phyloP scores from a whole-genome alignment of 495 filamentous ascomycete species.

The Parmelia sp. region DNA sequence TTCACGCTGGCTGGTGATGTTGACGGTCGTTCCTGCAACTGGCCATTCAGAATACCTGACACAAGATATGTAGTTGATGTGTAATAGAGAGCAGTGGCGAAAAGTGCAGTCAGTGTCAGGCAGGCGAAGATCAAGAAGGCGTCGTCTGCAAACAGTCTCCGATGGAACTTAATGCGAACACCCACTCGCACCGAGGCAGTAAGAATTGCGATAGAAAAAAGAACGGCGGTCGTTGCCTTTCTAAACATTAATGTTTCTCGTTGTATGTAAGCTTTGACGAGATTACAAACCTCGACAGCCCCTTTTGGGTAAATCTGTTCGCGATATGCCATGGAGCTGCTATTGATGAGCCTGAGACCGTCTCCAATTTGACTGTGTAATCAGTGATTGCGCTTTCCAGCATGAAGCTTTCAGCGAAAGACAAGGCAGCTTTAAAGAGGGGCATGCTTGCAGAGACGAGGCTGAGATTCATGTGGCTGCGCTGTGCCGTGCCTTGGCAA shows the following conservation, averaged over 20 bases:
- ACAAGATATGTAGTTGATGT: background rate
- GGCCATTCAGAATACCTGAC: background rate
- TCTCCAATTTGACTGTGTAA: no score
- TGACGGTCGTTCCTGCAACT: background rate
- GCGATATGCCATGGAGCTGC: background rate
- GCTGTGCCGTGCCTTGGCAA: no score
- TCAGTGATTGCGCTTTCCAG: no score
- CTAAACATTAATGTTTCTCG: background rate
- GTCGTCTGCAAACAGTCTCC: background rate
- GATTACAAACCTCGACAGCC: background rate
- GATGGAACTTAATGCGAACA: background rate
- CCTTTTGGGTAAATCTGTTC: background rate
- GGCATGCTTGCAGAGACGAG: no score
- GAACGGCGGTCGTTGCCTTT: background rate
- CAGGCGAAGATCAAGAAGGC: constrained; percentile 1
- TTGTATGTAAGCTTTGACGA: background rate
- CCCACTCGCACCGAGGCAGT: background rate
- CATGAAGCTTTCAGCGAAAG: no score
- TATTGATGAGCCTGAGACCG: no score
- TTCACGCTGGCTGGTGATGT: background rate
- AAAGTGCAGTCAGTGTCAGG: background rate
- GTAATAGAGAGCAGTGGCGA: background rate
- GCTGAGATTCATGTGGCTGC: no score
- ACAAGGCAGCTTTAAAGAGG: no score
- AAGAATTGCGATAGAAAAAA: background rate